Evolutionary conservation across 73 alveolate species (phyloP).

Genomic region (Breviolum minutum): DNA sequence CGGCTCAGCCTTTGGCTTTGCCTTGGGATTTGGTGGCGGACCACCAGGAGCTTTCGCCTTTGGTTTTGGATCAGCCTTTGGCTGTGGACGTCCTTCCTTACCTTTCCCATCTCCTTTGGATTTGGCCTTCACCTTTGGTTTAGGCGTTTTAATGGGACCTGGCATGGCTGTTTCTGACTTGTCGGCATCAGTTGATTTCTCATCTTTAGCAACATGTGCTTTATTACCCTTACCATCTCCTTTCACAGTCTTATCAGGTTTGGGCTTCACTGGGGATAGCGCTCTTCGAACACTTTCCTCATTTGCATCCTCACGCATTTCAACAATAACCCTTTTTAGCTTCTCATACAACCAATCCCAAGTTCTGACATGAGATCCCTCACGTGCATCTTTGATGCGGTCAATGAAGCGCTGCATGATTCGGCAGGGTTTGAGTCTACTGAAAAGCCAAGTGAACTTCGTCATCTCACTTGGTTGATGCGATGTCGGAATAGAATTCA

Average conservation of each 20-base stretch:
- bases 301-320: slow-evolving; percentile 36
- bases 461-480: slow-evolving; percentile 55
- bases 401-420: slow-evolving; percentile 20
- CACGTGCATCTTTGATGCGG: slow-evolving; percentile 51
- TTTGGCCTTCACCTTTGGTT: neutral
- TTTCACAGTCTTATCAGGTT: neutral
- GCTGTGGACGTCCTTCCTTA: neutral
- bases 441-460: slow-evolving; percentile 52
- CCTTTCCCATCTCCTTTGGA: neutral
- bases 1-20: slow-evolving; percentile 6
- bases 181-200: neutral
- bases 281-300: slow-evolving; percentile 22
- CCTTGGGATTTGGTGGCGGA: neutral
- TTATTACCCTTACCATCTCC: slow-evolving; percentile 19
- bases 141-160: neutral
- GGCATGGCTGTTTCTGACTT: neutral
- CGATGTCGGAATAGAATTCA: slow-evolving; percentile 3
- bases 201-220: neutral
- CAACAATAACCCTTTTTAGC: neutral
- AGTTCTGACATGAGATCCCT: slow-evolving; percentile 18
- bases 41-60: neutral
- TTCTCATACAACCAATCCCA: slow-evolving; percentile 51
- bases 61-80: slow-evolving; percentile 1
- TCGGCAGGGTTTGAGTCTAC: slow-evolving; percentile 10
- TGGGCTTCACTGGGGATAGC: neutral